phyloP scores from a whole-genome alignment of 148 eudicot species.

The Amaranthus cruentus region DNA sequence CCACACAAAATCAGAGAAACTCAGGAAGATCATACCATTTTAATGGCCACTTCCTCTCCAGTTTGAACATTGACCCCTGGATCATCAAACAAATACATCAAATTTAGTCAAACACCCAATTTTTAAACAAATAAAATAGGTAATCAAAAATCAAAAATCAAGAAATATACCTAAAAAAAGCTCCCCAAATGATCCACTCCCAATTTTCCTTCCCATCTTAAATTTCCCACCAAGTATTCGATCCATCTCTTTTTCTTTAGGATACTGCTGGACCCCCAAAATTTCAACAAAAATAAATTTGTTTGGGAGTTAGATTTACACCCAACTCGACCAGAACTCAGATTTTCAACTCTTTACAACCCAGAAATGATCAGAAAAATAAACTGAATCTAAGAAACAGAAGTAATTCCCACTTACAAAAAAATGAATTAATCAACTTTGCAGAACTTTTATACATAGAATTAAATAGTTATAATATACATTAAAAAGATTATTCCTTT shows the following conservation, averaged over 20 bases:
- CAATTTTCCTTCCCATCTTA: constrained; percentile 81
- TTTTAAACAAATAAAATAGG: constrained; percentile 10
- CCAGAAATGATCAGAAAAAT: constrained; percentile 9
- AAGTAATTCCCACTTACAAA: neutral
- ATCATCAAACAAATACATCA: constrained; percentile 24
- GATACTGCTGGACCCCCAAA: constrained; percentile 10
- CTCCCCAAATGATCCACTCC: constrained; percentile 94
- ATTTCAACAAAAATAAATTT: constrained; percentile 11
- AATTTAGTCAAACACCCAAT: constrained; percentile 15
- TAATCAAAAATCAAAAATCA: neutral
- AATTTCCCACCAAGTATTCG: constrained; percentile 70
- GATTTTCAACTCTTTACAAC: constrained; percentile 1
- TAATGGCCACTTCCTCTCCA: constrained; percentile 87
- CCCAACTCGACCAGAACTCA: constrained; percentile 19
- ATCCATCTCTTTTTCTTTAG: constrained; percentile 47
- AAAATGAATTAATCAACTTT: constrained; percentile 14
- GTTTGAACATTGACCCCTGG: constrained; percentile 77
- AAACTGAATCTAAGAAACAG: neutral
- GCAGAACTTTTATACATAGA: constrained; percentile 14
- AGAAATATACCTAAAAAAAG: constrained; percentile 58
- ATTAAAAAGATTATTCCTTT: neutral
- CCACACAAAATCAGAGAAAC: neutral
- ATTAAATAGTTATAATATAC: constrained; percentile 7
- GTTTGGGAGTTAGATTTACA: constrained; percentile 18
- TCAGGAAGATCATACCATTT: constrained; percentile 47